These are phyloP conservation scores for Pelomyxa schiedti DNA, from an alignment of 78 protist genomes.

Conservation along the genomic window DNA sequence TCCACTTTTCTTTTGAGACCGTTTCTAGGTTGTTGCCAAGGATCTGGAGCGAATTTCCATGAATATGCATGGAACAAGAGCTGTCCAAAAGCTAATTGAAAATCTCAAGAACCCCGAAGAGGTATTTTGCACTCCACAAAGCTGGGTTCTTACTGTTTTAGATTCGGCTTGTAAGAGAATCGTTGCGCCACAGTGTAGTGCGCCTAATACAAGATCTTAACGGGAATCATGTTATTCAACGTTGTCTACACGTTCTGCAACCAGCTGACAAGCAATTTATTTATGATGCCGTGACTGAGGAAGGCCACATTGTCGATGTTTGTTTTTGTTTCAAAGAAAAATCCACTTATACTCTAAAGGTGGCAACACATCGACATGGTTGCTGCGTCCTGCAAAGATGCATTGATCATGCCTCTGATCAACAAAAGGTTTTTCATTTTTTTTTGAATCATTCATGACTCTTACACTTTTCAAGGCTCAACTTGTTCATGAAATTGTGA, in stretches of 20 bases:
- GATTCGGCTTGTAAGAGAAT: slow-evolving; percentile 17
- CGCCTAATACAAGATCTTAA: slow-evolving; percentile 71
- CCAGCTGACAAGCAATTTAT: slow-evolving; percentile 56
- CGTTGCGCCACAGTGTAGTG: slow-evolving; percentile 57
- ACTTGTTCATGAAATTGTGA: slow-evolving; percentile 36
- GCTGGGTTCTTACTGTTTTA: too few relatives aligned
- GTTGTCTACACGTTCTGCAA: slow-evolving; percentile 67
- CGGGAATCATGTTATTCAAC: slow-evolving; percentile 93
- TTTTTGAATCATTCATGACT: too few relatives aligned
- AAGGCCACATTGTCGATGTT: slow-evolving; percentile 31
- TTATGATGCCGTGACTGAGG: slow-evolving; percentile 12
- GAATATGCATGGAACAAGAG: slow-evolving; percentile 86
- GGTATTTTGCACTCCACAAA: too few relatives aligned
- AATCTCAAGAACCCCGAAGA: slow-evolving; percentile 20
- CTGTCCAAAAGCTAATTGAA: slow-evolving; percentile 75
- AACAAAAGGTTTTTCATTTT: slow-evolving; percentile 59
- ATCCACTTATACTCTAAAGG: too few relatives aligned
- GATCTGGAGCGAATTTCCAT: slow-evolving; percentile 58
- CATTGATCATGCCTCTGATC: slow-evolving; percentile 65
- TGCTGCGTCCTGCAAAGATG: slow-evolving; percentile 95
- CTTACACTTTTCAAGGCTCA: slow-evolving; percentile 7
- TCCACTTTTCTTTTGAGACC: too few relatives aligned
- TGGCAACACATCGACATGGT: slow-evolving; percentile 91
- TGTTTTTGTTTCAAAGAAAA: too few relatives aligned
- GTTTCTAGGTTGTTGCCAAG: slow-evolving; percentile 45